A percentile compares a stretch with the other conserved stretches of the same genome.
phyloP scores from a whole-genome alignment of 2,329 filamentous ascomycete genomes.

The Botrytis byssoidea region DNA sequence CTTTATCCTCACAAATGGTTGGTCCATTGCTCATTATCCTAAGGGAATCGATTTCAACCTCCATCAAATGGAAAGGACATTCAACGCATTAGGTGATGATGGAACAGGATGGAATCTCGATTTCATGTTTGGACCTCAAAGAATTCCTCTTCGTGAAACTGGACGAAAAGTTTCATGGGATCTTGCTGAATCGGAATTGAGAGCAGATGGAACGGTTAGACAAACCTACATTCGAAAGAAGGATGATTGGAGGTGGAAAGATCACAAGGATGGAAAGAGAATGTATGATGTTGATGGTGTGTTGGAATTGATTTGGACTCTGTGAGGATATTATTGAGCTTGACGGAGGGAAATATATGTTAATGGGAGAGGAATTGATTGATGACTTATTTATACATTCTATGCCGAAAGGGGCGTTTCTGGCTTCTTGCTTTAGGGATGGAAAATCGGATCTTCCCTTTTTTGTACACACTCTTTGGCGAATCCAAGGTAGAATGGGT shows the following conservation, averaged over 20 bases:
- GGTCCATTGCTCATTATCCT: slow-evolving; percentile 36
- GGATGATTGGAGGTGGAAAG: slow-evolving; percentile 53
- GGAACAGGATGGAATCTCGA: slow-evolving; percentile 41
- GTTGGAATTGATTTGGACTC: slow-evolving; percentile 57
- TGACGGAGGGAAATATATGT: background rate
- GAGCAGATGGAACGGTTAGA: slow-evolving; percentile 50
- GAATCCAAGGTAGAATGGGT: background rate
- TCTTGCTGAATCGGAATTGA: slow-evolving; percentile 49
- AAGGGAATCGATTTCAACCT: slow-evolving; percentile 37
- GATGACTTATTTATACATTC: slow-evolving; percentile 15
- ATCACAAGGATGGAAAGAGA: slow-evolving; percentile 41
- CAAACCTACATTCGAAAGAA: slow-evolving; percentile 55
- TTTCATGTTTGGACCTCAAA: slow-evolving; percentile 51
- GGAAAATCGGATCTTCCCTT: background rate
- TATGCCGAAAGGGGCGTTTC: slow-evolving; percentile 11
- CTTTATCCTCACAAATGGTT: slow-evolving; percentile 38
- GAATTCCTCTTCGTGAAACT: slow-evolving; percentile 48
- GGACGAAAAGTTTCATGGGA: slow-evolving; percentile 56
- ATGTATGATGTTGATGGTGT: slow-evolving; percentile 56
- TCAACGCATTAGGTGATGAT: slow-evolving; percentile 34
- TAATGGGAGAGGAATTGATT: slow-evolving; percentile 6
- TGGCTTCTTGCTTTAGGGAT: slow-evolving; percentile 10
- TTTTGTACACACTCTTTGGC: slow-evolving; percentile 10
- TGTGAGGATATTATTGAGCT: slow-evolving; percentile 29
- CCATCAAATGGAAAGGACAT: slow-evolving; percentile 37